A percentile compares a stretch with the other conserved stretches of the same genome.
These are phyloP conservation scores for Candida taoyuanica DNA, from an alignment of 805 yeast genomes.

Conservation along the genomic window DNA sequence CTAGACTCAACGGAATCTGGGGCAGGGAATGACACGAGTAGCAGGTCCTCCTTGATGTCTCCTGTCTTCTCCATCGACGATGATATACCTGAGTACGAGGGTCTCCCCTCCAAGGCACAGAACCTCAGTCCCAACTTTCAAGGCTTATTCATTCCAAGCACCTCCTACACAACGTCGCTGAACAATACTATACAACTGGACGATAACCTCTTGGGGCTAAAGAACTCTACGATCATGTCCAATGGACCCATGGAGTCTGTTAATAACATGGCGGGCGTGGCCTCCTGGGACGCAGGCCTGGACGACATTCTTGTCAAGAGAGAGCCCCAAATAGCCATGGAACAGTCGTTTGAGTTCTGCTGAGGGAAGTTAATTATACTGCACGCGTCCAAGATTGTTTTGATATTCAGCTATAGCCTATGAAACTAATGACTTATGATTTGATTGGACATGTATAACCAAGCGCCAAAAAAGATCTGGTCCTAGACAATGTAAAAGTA, in stretches of 20 bases:
- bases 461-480: too few species aligned
- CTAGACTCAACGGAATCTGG: conserved; percentile 13
- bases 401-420: background rate
- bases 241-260: too few species aligned
- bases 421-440: background rate
- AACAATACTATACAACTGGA: too few species aligned
- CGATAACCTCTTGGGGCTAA: too few species aligned
- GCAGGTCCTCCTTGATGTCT: conserved; percentile 16
- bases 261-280: conserved; percentile 1
- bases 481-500: too few species aligned
- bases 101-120: conserved; percentile 6
- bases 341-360: too few species aligned
- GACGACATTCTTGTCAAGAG: conserved; percentile 7
- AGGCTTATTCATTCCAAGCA: background rate
- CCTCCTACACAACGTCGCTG: too few species aligned
- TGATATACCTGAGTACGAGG: conserved; percentile 1
- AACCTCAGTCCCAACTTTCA: conserved; percentile 6
- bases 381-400: too few species aligned
- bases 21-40: conserved; percentile 16
- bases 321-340: too few species aligned
- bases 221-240: too few species aligned
- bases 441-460: background rate
- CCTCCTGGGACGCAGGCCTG: conserved; percentile 9
- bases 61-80: conserved; percentile 19
- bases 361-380: too few species aligned